A percentile compares a stretch with the other conserved stretches of the same genome.
Evolutionary conservation across 257 asterid species (phyloP).

Genomic region (Echites panduratus): DNA sequence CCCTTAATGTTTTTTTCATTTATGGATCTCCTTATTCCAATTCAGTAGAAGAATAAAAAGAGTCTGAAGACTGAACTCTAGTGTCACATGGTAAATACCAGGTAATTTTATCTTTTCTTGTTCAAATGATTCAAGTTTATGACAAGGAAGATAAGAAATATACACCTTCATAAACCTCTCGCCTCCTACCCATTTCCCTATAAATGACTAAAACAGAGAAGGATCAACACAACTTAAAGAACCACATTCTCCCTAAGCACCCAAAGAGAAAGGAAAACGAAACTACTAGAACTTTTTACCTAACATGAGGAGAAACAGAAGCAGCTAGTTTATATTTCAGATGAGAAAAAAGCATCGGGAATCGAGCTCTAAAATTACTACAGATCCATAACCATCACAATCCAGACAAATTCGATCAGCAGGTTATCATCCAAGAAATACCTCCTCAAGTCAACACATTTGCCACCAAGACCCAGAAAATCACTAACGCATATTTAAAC

Average conservation of each 20-base stretch:
- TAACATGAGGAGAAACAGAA: not conserved
- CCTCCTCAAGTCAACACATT: not conserved
- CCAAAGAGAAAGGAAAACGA: not conserved
- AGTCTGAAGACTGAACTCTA: not conserved
- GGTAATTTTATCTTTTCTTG: not conserved
- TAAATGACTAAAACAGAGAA: not conserved
- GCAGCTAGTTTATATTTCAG: not conserved
- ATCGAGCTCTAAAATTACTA: not conserved
- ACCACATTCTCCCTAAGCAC: not conserved
- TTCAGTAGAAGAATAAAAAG: not conserved
- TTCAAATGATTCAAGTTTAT: not conserved
- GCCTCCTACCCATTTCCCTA: not conserved
- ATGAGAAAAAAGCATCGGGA: not conserved
- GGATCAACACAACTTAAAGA: not conserved
- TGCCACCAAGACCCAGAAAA: not conserved
- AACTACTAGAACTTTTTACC: not conserved
- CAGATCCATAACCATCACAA: slow-evolving; percentile 2
- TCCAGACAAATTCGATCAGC: not conserved
- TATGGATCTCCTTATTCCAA: not conserved
- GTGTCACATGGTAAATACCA: not conserved
- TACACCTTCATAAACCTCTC: not conserved
- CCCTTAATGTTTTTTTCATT: not conserved
- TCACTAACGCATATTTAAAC: not conserved
- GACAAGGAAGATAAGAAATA: not conserved
- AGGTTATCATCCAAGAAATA: not conserved